Evolutionary conservation across 2,329 filamentous ascomycete genomes (phyloP), one percentile per base, ranked within the genome.

Genomic region (Sclerotinia minor): DNA sequence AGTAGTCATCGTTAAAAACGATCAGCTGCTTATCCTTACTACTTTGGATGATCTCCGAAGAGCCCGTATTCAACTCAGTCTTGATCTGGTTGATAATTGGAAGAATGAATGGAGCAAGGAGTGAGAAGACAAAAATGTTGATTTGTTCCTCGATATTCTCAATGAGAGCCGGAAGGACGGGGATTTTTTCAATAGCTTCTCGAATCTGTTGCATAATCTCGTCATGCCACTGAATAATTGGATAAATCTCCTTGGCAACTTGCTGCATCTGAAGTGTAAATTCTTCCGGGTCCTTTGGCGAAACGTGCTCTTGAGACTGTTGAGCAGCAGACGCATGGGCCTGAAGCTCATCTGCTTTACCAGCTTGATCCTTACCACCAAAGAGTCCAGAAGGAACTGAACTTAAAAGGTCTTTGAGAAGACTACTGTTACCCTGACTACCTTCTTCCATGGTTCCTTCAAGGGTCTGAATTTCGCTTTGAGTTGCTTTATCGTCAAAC

Each of bases 201-300:
- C 87, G 86, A 75, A 97, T 94, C 64, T 80, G 81, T 81, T 94
- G 89, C 84, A 97, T 88, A 69, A 97, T 82, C 61, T 94, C 88
- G 77, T 97, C 94, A 75, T 97, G 94, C 83, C 93, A 96, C 78
- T 96, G 85, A 69, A 97, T 90, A 71, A 92, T 90, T 1, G 94
- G 94, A 82, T 94, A 94, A 72, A 97, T 89, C 78, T 96, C 89
- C 77, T 85, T 81, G 72, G 89, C 90, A 63, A 93, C 83, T 70
- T 92, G 83, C 72, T 89, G 83, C 73, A 96, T 82, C 77, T 96
- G 92, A n/a, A 78, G 76, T 19, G 92, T 92, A 80, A 92, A 96
- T 73, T 91, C 91, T 77, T 97, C 94, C 0, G 93, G 92, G 67
- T 95, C 84, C 65, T 88, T 87, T 7, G 92, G 93, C 13, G 89